Evolutionary conservation across 2,329 filamentous ascomycete genomes (phyloP).

Genomic region (Lasiodiplodia citricola): DNA sequence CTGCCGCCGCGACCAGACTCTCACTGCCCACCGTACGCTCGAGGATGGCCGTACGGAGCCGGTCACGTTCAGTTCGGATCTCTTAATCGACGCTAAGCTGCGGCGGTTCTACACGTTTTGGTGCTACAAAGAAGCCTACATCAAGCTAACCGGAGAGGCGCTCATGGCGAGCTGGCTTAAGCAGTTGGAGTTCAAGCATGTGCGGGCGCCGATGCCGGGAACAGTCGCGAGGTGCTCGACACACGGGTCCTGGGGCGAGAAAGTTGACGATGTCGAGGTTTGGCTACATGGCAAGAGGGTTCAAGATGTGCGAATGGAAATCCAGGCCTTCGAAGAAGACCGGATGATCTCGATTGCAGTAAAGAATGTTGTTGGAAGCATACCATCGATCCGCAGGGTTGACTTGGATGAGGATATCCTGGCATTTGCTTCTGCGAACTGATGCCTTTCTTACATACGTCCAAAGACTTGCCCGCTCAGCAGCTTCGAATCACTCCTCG

Average conservation of each 20-base stretch:
- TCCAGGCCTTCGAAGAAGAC: slow-evolving; percentile 63
- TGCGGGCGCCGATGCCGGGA: slow-evolving; percentile 60
- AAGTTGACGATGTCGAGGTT: slow-evolving; percentile 55
- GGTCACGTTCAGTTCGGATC: slow-evolving; percentile 47
- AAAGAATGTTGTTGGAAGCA: slow-evolving; percentile 28
- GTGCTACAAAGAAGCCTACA: slow-evolving; percentile 80
- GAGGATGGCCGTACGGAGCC: slow-evolving; percentile 38
- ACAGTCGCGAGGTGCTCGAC: slow-evolving; percentile 50
- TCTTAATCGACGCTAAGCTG: slow-evolving; percentile 65
- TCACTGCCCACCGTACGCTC: slow-evolving; percentile 44
- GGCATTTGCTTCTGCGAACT: not conserved
- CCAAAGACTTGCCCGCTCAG: no score
- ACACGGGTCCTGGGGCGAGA: slow-evolving; percentile 53
- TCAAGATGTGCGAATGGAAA: slow-evolving; percentile 61
- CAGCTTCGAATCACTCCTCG: no score
- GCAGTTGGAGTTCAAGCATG: slow-evolving; percentile 70
- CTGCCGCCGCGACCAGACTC: slow-evolving; percentile 43
- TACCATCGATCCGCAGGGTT: slow-evolving; percentile 5
- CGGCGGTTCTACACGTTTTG: slow-evolving; percentile 77
- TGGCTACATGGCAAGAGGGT: slow-evolving; percentile 55
- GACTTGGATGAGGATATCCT: slow-evolving; percentile 5
- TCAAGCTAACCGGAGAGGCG: slow-evolving; percentile 83
- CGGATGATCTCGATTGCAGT: slow-evolving; percentile 64
- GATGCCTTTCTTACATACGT: no score
- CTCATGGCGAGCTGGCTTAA: slow-evolving; percentile 74